Evolutionary conservation across 2,329 filamentous ascomycete species (phyloP).

Genomic region (Tolypocladium paradoxum): DNA sequence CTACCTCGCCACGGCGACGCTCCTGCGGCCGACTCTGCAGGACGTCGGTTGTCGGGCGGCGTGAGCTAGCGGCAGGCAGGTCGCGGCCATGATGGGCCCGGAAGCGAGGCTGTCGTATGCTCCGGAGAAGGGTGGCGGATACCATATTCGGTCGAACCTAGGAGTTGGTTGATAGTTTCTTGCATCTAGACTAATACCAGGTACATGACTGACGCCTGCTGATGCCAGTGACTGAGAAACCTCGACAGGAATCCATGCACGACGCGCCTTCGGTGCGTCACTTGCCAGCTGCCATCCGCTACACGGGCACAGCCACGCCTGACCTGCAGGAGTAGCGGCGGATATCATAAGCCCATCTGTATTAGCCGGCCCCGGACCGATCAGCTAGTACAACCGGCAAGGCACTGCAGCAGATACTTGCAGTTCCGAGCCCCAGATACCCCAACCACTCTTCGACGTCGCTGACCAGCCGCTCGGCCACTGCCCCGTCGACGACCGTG

Average conservation of each 20-base stretch:
- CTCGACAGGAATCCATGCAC: background rate
- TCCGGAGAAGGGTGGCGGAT: background rate
- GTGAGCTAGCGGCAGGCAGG: background rate
- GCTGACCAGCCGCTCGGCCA: constrained; percentile 9
- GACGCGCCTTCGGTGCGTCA: background rate
- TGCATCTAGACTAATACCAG: background rate
- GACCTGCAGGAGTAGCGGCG: background rate
- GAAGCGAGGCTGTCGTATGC: constrained; percentile 7
- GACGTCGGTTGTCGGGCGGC: constrained; percentile 6
- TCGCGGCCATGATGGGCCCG: constrained; percentile 5
- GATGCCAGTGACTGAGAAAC: background rate
- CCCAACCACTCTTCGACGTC: constrained; percentile 2
- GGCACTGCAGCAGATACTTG: background rate
- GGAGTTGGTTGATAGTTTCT: background rate
- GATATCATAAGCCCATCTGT: background rate
- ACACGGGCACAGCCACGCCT: background rate
- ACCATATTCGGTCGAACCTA: background rate
- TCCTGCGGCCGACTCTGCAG: constrained; percentile 9
- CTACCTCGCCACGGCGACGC: constrained; percentile 9
- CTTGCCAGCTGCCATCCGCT: too few relatives aligned
- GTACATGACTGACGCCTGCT: background rate
- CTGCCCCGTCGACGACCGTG: constrained; percentile 6
- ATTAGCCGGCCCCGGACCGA: background rate
- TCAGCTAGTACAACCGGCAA: too few relatives aligned
- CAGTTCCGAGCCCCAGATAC: background rate